Conservation (phyloP, 1,139 yeast species). For the Kurtzmaniella quercitrusa region DNA sequence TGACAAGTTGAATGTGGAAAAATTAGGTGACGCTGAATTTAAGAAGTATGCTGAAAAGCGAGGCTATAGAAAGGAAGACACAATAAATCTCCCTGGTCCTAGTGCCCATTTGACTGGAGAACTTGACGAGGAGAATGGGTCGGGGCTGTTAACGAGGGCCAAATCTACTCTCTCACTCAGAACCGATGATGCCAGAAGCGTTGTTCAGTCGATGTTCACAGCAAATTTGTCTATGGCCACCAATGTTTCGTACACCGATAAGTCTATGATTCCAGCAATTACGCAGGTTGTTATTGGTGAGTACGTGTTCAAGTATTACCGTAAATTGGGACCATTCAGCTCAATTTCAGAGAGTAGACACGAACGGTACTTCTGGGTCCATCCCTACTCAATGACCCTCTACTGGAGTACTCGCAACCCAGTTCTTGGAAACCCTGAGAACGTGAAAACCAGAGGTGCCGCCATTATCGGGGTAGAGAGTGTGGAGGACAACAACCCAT, state of each 20-base stretch:
- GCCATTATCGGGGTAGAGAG: conserved; percentile 78
- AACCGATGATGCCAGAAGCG: conserved; percentile 14
- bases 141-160: conserved; percentile 6
- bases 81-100: conserved; percentile 3
- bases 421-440: conserved; percentile 62
- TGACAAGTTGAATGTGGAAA: conserved; percentile 40
- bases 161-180: neutral
- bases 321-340: conserved; percentile 70
- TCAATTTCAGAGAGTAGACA: conserved; percentile 79
- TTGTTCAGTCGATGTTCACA: conserved; percentile 29
- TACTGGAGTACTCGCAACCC: conserved; percentile 91
- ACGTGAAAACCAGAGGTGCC: conserved; percentile 68
- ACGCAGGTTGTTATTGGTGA: conserved; percentile 95
- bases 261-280: conserved; percentile 77
- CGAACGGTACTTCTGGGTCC: conserved; percentile 93
- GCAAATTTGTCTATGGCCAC: conserved; percentile 58
- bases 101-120: conserved; percentile 12
- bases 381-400: conserved; percentile 86
- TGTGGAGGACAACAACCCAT: conserved; percentile 79
- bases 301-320: conserved; percentile 79
- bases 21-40: conserved; percentile 42
- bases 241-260: conserved; percentile 65
- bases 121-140: conserved; percentile 13
- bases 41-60: conserved; percentile 44
- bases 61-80: conserved; percentile 33